Percentiles rank a stretch among this genome's conserved stretches.
Evolutionary conservation across 75 land plant species (phyloP).

Genomic region (Cunninghamia lanceolata): DNA sequence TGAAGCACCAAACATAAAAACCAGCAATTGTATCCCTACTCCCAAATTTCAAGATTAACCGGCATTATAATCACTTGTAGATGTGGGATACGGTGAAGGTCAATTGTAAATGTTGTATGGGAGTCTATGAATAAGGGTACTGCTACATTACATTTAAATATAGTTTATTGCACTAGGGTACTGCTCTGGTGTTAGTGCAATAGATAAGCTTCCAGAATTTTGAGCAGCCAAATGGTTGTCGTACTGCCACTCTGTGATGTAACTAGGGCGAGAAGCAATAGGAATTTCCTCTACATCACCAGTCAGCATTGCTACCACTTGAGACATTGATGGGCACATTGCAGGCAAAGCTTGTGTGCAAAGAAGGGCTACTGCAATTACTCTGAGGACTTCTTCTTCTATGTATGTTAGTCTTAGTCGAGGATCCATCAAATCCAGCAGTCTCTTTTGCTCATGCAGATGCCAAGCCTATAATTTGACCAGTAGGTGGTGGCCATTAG

Average conservation of each 20-base stretch:
- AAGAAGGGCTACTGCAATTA: conserved; percentile 40
- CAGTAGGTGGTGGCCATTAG: neutral
- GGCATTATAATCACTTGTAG: no score
- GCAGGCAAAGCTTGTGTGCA: conserved; percentile 59
- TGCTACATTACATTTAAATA: no score
- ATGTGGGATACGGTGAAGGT: no score
- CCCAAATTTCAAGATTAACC: no score
- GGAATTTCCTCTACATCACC: conserved; percentile 36
- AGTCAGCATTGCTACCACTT: conserved; percentile 51
- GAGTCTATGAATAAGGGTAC: no score
- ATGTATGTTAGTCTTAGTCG: conserved; percentile 10
- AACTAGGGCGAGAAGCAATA: conserved; percentile 32
- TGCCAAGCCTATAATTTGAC: conserved; percentile 43
- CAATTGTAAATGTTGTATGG: no score
- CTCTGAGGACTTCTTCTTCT: conserved; percentile 29
- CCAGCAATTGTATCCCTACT: neutral
- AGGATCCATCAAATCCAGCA: conserved; percentile 45
- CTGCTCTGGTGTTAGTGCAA: neutral
- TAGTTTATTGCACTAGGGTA: no score
- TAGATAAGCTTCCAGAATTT: no score
- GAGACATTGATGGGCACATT: conserved; percentile 53
- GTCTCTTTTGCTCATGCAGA: conserved; percentile 35
- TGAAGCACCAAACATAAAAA: neutral
- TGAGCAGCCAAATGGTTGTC: neutral
- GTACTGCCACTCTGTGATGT: conserved; percentile 37